These are phyloP conservation scores for Myxozyma geophila DNA, from an alignment of 805 yeast species.

Conservation along the genomic window DNA sequence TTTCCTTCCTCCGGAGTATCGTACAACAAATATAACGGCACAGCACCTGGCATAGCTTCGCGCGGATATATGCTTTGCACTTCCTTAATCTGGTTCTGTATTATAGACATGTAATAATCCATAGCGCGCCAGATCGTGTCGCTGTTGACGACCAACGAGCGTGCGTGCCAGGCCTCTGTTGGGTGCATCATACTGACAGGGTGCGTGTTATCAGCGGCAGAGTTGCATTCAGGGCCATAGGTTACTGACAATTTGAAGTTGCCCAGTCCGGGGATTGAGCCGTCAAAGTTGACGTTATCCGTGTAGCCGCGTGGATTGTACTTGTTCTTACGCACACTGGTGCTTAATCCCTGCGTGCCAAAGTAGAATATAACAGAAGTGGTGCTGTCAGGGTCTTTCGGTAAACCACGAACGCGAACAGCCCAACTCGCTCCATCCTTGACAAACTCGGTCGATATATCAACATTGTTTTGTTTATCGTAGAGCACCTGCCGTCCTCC, in stretches of 20 bases:
- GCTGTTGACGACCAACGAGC: slow-evolving; percentile 15
- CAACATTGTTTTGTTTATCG: slow-evolving; percentile 67
- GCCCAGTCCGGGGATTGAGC: slow-evolving; percentile 68
- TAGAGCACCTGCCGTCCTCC: slow-evolving; percentile 82
- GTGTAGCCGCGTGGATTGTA: slow-evolving; percentile 18
- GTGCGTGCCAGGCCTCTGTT: slow-evolving; percentile 17
- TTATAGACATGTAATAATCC: slow-evolving; percentile 70
- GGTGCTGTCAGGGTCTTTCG: slow-evolving; percentile 52
- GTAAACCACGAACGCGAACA: slow-evolving; percentile 66
- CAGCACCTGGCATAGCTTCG: slow-evolving; percentile 49
- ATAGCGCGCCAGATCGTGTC: slow-evolving; percentile 65
- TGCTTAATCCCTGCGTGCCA: slow-evolving; percentile 61
- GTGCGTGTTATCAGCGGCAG: slow-evolving; percentile 55
- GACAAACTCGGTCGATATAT: slow-evolving; percentile 71
- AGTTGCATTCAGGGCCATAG: slow-evolving; percentile 57
- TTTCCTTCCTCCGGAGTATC: slow-evolving; percentile 68
- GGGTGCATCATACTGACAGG: slow-evolving; percentile 46
- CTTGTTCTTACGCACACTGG: slow-evolving; percentile 40
- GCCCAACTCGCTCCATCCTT: slow-evolving; percentile 75
- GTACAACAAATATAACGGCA: slow-evolving; percentile 55
- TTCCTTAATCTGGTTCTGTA: slow-evolving; percentile 68
- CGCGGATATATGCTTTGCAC: slow-evolving; percentile 38
- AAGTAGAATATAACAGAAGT: slow-evolving; percentile 78
- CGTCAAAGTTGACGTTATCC: slow-evolving; percentile 52
- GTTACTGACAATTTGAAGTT: slow-evolving; percentile 63